A percentile compares a stretch with the other conserved stretches of the same genome.
Evolutionary conservation across 805 yeast genomes (phyloP).

Genomic region (Debaryomyces maramus): DNA sequence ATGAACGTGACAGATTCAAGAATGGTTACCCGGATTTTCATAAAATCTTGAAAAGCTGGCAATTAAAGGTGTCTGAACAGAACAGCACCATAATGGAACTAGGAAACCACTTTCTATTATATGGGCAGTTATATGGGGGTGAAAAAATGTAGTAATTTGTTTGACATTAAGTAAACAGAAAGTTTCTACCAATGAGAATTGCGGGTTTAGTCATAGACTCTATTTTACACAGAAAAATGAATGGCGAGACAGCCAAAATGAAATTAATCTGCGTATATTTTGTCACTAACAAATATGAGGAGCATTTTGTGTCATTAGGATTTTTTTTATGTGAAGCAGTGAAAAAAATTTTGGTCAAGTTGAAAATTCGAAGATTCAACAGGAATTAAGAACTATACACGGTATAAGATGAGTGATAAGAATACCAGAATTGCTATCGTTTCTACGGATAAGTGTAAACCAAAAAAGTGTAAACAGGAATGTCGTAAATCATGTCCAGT

Average conservation of each 20-base stretch:
- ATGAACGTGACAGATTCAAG: no score
- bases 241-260: no score
- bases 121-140: no score
- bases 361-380: no score
- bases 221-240: conserved; percentile 3
- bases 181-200: conserved; percentile 1
- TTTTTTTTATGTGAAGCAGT: no score
- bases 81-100: no score
- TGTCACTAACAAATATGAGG: conserved; percentile 1
- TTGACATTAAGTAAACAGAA: not conserved
- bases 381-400: no score
- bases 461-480: conserved; percentile 97
- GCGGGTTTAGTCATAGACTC: conserved; percentile 6
- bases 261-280: not conserved
- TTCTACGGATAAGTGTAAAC: conserved; percentile 92
- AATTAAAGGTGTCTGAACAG: no score
- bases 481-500: conserved; percentile 97
- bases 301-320: conserved; percentile 1
- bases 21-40: no score
- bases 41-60: no score
- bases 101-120: no score
- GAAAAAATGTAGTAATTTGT: no score
- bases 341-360: not conserved
- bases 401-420: conserved; percentile 28
- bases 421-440: conserved; percentile 94